phyloP scores from a whole-genome alignment of 2,329 filamentous ascomycete species.

The Aspergillus chevalieri region DNA sequence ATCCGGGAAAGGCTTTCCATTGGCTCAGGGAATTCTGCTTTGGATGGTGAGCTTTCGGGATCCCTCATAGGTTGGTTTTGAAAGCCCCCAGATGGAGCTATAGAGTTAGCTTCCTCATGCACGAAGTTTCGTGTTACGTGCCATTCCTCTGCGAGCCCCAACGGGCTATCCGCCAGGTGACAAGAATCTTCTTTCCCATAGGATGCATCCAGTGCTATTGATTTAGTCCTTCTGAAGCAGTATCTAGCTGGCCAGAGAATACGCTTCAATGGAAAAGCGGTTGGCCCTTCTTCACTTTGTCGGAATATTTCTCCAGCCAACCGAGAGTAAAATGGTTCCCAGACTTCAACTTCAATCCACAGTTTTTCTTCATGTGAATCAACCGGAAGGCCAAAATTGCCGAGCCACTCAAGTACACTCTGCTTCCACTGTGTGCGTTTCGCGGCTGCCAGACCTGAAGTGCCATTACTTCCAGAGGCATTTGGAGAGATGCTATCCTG shows the following conservation, averaged over 20 bases:
- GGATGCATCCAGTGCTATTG: conserved; percentile 9
- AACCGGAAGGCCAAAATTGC: conserved; percentile 29
- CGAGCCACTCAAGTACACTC: conserved; percentile 32
- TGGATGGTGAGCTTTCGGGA: conserved; percentile 19
- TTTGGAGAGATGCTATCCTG: conserved; percentile 16
- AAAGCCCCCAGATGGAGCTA: conserved; percentile 6
- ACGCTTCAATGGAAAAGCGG: conserved; percentile 31
- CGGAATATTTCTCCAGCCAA: conserved; percentile 28
- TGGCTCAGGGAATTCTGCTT: conserved; percentile 21
- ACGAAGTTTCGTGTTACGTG: conserved; percentile 21
- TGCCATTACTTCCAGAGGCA: conserved; percentile 6
- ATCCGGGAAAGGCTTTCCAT: conserved; percentile 35
- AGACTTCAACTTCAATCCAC: conserved; percentile 39
- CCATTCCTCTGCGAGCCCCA: conserved; percentile 41
- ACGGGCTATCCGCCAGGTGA: conserved; percentile 27
- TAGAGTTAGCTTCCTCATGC: conserved; percentile 11
- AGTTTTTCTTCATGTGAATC: conserved; percentile 24
- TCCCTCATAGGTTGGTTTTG: conserved; percentile 20
- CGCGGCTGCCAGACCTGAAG: conserved; percentile 4
- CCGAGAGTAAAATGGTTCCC: conserved; percentile 34
- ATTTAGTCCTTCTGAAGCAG: conserved; percentile 34
- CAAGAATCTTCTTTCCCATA: conserved; percentile 13
- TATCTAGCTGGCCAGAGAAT: conserved; percentile 41
- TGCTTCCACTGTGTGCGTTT: conserved; percentile 31
- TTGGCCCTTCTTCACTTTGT: conserved; percentile 20